Base-by-base conservation (phyloP, 192 early-diverging fungal species). In the Dimargaris xerosporica region DNA sequence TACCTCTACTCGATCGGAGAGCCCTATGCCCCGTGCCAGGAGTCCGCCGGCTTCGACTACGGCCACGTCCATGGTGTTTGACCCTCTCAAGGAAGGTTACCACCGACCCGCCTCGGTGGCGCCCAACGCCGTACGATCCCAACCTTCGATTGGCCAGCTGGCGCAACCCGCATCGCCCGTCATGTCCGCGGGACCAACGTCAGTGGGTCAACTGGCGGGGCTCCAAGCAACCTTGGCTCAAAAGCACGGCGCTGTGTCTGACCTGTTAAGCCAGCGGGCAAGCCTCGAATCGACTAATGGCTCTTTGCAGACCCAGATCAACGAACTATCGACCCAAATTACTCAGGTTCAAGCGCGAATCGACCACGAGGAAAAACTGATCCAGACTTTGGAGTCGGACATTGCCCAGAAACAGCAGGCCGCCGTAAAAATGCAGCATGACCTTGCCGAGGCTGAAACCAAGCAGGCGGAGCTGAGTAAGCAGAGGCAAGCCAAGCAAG, bases 211-310 rank as follows among this genome's bases (percentile, higher is more conserved):
- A n/a, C 3, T 60, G 41, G 58, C 58, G n/a, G 26, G 13, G 13
- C 12, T 60, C 6, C 58, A 60, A 7, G 58, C n/a, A 17, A n/a
- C 31, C 7, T 34, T 60, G 42, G 58, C 58, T 0, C 58, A 43
- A 43, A 60, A 60, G 58, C 58, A 60, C 42, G 15, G 34, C 58
- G n/a, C 16, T 30, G 58, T n/a, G 28, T 60, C 58, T 13, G 58
- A 60, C n/a, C 43, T 60, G 4, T 34, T 60, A 11, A 60, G n/a
- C 39, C 39, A 41, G 39, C 58, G 58, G 2, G 31, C 58, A 13
- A 34, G 13, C n/a, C 43, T 60, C 17, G 58, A 60, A n/a, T 19
- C 17, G 34, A 60, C 30, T 0, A 13, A 43, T 9, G 41, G n/a
- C 0, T 17, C 16, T 3, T 34, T 60, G 21, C 13, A 41, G n/a